Base-by-base conservation (phyloP, 2,329 filamentous ascomycete species). In the Cladophialophora yegresii region DNA sequence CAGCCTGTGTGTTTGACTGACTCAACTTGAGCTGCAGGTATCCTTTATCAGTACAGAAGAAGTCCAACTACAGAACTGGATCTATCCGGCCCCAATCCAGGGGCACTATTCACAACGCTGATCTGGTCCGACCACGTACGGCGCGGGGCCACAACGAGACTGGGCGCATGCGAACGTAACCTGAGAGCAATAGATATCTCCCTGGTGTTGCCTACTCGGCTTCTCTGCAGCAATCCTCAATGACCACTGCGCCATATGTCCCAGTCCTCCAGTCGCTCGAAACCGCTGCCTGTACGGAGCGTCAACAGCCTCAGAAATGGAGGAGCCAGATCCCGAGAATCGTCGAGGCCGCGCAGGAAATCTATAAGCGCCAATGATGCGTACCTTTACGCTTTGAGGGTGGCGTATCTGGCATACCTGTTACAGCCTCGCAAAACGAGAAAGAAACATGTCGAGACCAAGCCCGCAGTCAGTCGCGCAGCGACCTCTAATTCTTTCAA, bases 391-490 rank as follows among this genome's bases (percentile, higher is more conserved):
- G 92, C 93, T 72, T 86, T 99, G 61, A 90, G 95, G 67, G 88
- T 91, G 71, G 93, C 93, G 71, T 97, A 92, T 78, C 89, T 99
- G 64, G 85, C 93, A 77, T 96, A 99, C 77, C 87, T 98, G 51
- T 85, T 99, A 58, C 92, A 96, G 76, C 93, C 95, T 68, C 90
- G 92, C 74, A 85, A 91, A 73, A 95, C 93, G 78, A 87, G 92
- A 74, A 90, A 93, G 74, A 92, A 96, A 80, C 96, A 92, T 84
- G 87, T 95, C 49, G 63, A 69, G 30, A 80, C 88, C 56, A 87
- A 86, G 71, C 84, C 86, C 67, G 80, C 84, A 7, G 76, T 83
- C 50, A 86, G 92, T 77, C 87, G 91, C 66, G 84, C 68, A 2
- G 54, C 40, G n/a, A 67, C 87, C 65, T 90, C 89, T 65, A 90